Percentiles rank a stretch among this genome's conserved stretches.
phyloP scores from a whole-genome alignment of 768 basidiomycete genomes.

The Termitomyces sp. region DNA sequence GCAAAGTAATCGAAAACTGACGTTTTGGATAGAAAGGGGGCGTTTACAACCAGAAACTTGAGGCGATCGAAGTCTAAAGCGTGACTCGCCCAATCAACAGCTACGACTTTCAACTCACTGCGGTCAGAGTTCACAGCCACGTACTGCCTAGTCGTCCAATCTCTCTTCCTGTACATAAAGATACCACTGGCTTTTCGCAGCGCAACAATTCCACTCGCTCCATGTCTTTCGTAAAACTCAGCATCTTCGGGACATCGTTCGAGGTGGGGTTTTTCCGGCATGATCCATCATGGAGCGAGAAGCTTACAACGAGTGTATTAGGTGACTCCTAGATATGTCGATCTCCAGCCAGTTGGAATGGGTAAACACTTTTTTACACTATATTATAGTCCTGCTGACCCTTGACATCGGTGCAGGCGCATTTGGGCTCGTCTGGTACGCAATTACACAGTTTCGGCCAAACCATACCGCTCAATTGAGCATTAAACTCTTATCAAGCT shows the following conservation, averaged over 20 bases:
- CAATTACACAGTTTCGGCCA: slow-evolving; percentile 1
- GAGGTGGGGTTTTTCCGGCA: slow-evolving; percentile 47
- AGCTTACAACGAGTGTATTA: slow-evolving; percentile 24
- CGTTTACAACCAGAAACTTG: background rate
- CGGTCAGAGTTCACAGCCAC: background rate
- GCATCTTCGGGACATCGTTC: slow-evolving; percentile 97
- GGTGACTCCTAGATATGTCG: slow-evolving; percentile 98
- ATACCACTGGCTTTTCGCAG: background rate
- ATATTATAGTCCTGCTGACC: background rate
- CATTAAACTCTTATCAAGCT: slow-evolving; percentile 39
- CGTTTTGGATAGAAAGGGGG: background rate
- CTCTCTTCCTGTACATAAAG: background rate
- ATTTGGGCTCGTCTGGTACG: slow-evolving; percentile 96
- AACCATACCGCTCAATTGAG: background rate
- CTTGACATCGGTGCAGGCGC: slow-evolving; percentile 49
- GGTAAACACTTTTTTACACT: slow-evolving; percentile 45
- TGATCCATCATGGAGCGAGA: slow-evolving; percentile 1
- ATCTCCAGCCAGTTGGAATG: slow-evolving; percentile 99
- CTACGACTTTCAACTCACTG: background rate
- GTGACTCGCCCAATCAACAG: background rate
- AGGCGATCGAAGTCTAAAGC: background rate
- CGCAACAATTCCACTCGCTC: background rate
- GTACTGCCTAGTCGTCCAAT: background rate
- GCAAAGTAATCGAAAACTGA: background rate
- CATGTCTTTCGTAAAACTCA: slow-evolving; percentile 97